These are phyloP conservation scores for Mucor indicus DNA, from an alignment of 371 early-diverging fungal species.

Conservation along the genomic window DNA sequence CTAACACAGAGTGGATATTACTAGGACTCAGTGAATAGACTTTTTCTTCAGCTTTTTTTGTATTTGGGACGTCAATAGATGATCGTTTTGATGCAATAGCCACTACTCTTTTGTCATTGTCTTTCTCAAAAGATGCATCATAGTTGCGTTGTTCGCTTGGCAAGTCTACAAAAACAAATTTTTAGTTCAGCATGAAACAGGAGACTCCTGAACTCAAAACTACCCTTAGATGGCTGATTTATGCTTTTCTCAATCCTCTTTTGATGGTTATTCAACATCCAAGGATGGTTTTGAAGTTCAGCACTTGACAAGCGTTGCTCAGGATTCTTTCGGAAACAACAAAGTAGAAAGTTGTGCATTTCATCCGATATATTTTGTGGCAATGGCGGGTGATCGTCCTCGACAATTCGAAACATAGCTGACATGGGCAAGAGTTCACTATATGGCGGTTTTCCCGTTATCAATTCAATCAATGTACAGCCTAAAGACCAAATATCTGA, in stretches of 20 bases:
- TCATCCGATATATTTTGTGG: conserved; percentile 71
- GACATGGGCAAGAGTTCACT: conserved; percentile 78
- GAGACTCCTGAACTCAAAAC: too few species aligned
- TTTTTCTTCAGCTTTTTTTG: not conserved
- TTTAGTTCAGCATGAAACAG: too few species aligned
- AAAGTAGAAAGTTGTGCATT: conserved; percentile 68
- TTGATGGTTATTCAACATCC: conserved; percentile 57
- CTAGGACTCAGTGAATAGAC: conserved; percentile 4
- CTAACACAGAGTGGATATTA: not conserved
- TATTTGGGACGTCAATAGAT: not conserved
- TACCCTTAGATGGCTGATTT: too few species aligned
- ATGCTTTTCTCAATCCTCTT: conserved; percentile 2
- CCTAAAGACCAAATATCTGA: conserved; percentile 93
- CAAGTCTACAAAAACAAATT: too few species aligned
- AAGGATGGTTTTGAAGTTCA: conserved; percentile 64
- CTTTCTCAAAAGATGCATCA: not conserved
- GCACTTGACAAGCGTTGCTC: conserved; percentile 65
- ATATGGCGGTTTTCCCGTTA: conserved; percentile 89
- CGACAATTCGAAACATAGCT: conserved; percentile 88
- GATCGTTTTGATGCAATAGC: too few species aligned
- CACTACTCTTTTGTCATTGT: not conserved
- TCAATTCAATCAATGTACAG: conserved; percentile 83
- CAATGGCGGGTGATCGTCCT: conserved; percentile 86
- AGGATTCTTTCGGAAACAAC: conserved; percentile 84
- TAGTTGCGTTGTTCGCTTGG: not conserved